Percentiles rank a stretch among this genome's conserved stretches.
Conservation (phyloP, 768 basidiomycete genomes). For the Wakefieldia striispora region DNA sequence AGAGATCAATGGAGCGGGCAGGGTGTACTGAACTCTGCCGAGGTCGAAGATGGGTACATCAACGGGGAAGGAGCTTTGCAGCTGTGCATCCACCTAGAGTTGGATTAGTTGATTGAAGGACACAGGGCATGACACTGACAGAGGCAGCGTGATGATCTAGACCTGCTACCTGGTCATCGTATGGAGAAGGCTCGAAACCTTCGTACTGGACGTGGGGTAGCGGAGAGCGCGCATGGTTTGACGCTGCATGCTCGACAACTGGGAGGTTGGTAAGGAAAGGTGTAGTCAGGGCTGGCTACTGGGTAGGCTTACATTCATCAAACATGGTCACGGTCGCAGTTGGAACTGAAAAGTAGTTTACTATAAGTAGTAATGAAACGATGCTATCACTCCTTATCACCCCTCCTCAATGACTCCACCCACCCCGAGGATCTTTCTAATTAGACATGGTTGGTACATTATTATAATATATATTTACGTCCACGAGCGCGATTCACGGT, state of each 20-base stretch:
- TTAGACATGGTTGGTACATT: slow-evolving; percentile 64
- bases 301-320: slow-evolving; percentile 58
- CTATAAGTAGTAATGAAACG: background rate
- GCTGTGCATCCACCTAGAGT: slow-evolving; percentile 30
- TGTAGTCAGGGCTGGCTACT: background rate
- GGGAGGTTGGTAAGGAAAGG: slow-evolving; percentile 1
- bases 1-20: slow-evolving; percentile 79
- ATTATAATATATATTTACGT: background rate
- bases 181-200: slow-evolving; percentile 80
- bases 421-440: slow-evolving; percentile 73
- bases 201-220: slow-evolving; percentile 73
- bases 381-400: background rate
- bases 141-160: slow-evolving; percentile 35
- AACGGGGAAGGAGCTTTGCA: slow-evolving; percentile 31
- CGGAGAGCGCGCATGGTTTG: slow-evolving; percentile 37
- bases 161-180: slow-evolving; percentile 47
- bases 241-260: slow-evolving; percentile 86
- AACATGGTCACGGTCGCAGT: slow-evolving; percentile 45
- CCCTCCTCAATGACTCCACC: slow-evolving; percentile 37
- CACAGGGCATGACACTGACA: slow-evolving; percentile 5
- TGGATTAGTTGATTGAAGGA: slow-evolving; percentile 7
- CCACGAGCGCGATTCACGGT: slow-evolving; percentile 3
- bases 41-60: slow-evolving; percentile 73
- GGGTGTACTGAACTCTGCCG: slow-evolving; percentile 84
- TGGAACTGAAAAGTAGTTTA: background rate